These are phyloP conservation scores for Cardamine resedifolia DNA, from an alignment of 345 rosid genomes.

Conservation along the genomic window DNA sequence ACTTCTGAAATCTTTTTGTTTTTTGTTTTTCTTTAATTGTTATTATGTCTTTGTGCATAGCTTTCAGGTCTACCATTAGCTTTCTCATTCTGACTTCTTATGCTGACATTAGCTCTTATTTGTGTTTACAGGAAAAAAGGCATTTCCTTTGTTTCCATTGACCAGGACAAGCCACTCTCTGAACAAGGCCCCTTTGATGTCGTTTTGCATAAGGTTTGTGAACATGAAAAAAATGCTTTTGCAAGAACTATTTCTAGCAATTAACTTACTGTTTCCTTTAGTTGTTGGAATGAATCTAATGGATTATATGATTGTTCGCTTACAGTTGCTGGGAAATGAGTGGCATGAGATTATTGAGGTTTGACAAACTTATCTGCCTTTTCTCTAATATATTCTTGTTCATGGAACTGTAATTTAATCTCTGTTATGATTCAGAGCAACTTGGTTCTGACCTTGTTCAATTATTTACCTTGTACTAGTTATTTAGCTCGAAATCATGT, in stretches of 20 bases:
- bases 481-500: too few relatives aligned
- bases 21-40: constrained; percentile 15
- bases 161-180: constrained; percentile 54
- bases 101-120: neutral
- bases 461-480: neutral
- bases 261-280: constrained; percentile 12
- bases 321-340: constrained; percentile 69
- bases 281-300: constrained; percentile 35
- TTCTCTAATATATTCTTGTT: neutral
- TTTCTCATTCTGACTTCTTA: neutral
- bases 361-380: constrained; percentile 13
- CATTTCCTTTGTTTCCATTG: constrained; percentile 69
- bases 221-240: neutral
- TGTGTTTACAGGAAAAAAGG: constrained; percentile 67
- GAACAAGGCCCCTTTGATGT: constrained; percentile 96
- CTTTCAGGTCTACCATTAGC: constrained; percentile 4
- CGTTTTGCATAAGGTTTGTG: constrained; percentile 81
- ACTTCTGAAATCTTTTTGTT: neutral
- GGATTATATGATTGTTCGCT: constrained; percentile 31
- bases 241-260: neutral
- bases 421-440: neutral
- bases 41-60: too few relatives aligned
- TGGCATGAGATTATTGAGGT: constrained; percentile 84
- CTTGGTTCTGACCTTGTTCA: neutral
- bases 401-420: neutral